Evolutionary conservation across 2,329 filamentous ascomycete genomes (phyloP), one percentile per base, ranked within the genome.

Genomic region (Exophiala sideris): DNA sequence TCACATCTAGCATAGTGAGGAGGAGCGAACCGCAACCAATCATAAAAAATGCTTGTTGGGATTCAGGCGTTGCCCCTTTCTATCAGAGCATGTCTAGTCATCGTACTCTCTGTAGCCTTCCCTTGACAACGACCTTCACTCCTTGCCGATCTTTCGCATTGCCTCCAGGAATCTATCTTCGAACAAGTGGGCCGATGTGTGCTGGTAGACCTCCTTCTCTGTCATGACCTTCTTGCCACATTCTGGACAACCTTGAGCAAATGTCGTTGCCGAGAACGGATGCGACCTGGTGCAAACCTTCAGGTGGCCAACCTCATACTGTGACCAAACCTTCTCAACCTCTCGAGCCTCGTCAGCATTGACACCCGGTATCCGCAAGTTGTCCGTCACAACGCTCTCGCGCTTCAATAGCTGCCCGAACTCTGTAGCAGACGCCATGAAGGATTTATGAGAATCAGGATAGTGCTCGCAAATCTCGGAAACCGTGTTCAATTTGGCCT

Each of bases 231-330:
- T 24, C 24, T 53, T 49, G 9, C 50, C 61, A 45, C 62, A 64
- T 18, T 63, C 56, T 7, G 62, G 61, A 35, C 62, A 64, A 10
- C 50, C 53, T 11, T 45, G 16, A 16, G 24, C 39, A 48, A 64
- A 63, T 3, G 49, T 58, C 21, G 24, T 53, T 5, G 50, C 52
- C 32, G 62, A 60, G 36, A 59, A 63, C 3, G 52, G 20, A 41
- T 64, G 62, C 3, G 8, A 39, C 16, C 58, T 45, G 7, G 4
- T 14, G 24, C 61, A 64, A 3, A 24, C 59, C 10, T 34, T 48
- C 12, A 62, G 39, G 14, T 41, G 29, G 7, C 51, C 53, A 9
- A 51, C 45, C 21, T 46, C 36, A 29, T 58, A 45, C n/a, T 49
- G 39, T 3, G 40, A 45, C 62, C 62, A 63, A 1, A 34, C 41